phyloP scores from a whole-genome alignment of 2,329 filamentous ascomycete species.

The Pyrenochaeta sp. region DNA sequence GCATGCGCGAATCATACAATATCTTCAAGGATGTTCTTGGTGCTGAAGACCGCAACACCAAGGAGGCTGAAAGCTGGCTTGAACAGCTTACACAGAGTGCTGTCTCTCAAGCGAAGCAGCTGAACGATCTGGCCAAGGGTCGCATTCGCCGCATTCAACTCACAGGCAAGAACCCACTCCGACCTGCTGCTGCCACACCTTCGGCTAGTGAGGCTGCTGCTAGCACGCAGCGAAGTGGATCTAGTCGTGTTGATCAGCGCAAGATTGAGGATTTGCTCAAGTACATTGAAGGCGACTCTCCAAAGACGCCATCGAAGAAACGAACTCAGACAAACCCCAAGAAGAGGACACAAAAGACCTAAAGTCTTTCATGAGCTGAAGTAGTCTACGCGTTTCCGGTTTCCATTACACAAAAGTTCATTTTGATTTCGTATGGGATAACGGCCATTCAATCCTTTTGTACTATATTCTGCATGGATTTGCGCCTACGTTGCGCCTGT shows the following conservation, averaged over 20 bases:
- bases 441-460: background rate
- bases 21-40: conserved; percentile 91
- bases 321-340: conserved; percentile 52
- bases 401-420: too few species aligned
- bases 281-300: conserved; percentile 81
- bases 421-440: too few species aligned
- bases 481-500: background rate
- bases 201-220: conserved; percentile 57
- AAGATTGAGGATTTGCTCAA: conserved; percentile 93
- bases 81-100: conserved; percentile 96
- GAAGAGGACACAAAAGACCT: conserved; percentile 38
- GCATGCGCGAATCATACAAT: conserved; percentile 96
- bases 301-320: conserved; percentile 56
- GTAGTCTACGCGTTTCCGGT: background rate
- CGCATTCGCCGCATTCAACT: conserved; percentile 76
- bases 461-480: conserved; percentile 1
- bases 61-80: conserved; percentile 96
- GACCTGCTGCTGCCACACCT: conserved; percentile 69
- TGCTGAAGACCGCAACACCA: conserved; percentile 93
- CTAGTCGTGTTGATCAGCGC: conserved; percentile 69
- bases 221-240: conserved; percentile 50
- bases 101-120: conserved; percentile 91
- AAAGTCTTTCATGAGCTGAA: background rate
- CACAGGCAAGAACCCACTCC: conserved; percentile 61
- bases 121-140: conserved; percentile 80